Percentiles rank a stretch among this genome's conserved stretches.
Evolutionary conservation across 106 monocot species (phyloP).

Genomic region (Platanthera zijinensis): DNA sequence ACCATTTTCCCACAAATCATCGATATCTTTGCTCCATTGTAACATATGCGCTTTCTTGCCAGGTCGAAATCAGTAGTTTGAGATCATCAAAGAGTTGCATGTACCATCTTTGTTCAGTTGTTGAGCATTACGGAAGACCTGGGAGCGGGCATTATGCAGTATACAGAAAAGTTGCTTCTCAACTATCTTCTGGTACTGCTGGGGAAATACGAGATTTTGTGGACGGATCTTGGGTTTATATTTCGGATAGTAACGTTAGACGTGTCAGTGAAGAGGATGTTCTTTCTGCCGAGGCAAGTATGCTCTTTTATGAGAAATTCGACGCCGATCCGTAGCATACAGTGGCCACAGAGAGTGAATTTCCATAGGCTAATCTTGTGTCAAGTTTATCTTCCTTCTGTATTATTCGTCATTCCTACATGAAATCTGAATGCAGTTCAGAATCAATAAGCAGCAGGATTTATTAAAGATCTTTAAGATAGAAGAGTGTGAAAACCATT

Average conservation of each 20-base stretch:
- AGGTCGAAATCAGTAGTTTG: background rate
- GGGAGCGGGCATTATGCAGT: slow-evolving; percentile 86
- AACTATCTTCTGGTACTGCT: slow-evolving; percentile 7
- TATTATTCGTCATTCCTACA: no score
- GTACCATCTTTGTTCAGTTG: slow-evolving; percentile 58
- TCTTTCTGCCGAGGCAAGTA: slow-evolving; percentile 71
- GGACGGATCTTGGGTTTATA: slow-evolving; percentile 49
- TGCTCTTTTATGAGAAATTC: slow-evolving; percentile 81
- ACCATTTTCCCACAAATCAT: background rate
- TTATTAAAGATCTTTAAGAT: no score
- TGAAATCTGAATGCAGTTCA: no score
- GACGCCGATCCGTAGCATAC: slow-evolving; percentile 5
- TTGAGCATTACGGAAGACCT: slow-evolving; percentile 77
- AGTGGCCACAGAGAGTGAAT: no score
- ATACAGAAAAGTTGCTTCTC: slow-evolving; percentile 40
- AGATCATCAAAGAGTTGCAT: slow-evolving; percentile 15
- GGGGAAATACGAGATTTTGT: background rate
- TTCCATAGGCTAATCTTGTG: no score
- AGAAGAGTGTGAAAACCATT: no score
- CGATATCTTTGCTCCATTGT: background rate
- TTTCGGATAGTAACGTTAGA: slow-evolving; percentile 65
- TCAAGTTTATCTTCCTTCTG: no score
- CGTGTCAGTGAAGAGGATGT: slow-evolving; percentile 47
- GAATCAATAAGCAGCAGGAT: no score
- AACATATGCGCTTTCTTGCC: background rate